Evolutionary conservation across 2,329 filamentous ascomycete genomes (phyloP).

Genomic region (Diaporthe sp.): DNA sequence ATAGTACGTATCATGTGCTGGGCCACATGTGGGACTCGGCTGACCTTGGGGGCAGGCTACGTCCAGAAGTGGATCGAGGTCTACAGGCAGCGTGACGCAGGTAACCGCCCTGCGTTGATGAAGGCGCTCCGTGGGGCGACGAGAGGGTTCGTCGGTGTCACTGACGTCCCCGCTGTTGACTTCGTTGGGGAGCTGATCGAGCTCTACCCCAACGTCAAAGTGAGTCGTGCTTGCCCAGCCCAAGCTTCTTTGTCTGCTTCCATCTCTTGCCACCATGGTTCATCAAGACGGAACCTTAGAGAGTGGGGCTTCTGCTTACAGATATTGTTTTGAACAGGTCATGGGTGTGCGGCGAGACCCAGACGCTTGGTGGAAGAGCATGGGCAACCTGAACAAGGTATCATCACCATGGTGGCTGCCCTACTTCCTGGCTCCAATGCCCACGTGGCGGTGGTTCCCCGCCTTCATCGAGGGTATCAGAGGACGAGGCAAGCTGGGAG

Average conservation of each 20-base stretch:
- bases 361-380: slow-evolving; percentile 49
- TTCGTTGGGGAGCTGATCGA: slow-evolving; percentile 58
- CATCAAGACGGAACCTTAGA: fast-evolving
- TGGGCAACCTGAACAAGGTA: slow-evolving; percentile 37
- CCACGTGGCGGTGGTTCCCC: slow-evolving; percentile 13
- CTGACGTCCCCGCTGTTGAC: slow-evolving; percentile 55
- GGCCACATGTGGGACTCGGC: not conserved
- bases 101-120: slow-evolving; percentile 18
- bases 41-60: not conserved
- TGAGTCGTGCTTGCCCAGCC: not conserved
- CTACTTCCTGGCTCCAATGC: slow-evolving; percentile 1
- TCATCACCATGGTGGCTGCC: slow-evolving; percentile 14
- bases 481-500: slow-evolving; percentile 6
- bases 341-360: slow-evolving; percentile 53
- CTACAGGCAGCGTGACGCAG: slow-evolving; percentile 18
- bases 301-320: not conserved
- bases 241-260: not conserved
- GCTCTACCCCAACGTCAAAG: slow-evolving; percentile 59
- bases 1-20: not conserved
- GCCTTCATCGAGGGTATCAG: not conserved
- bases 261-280: too few relatives aligned
- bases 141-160: slow-evolving; percentile 56
- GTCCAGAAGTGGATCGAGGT: slow-evolving; percentile 24
- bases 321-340: slow-evolving; percentile 38
- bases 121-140: slow-evolving; percentile 47